Conservation (phyloP, 2,329 filamentous ascomycete species). For the Aspergillus aculeatus region DNA sequence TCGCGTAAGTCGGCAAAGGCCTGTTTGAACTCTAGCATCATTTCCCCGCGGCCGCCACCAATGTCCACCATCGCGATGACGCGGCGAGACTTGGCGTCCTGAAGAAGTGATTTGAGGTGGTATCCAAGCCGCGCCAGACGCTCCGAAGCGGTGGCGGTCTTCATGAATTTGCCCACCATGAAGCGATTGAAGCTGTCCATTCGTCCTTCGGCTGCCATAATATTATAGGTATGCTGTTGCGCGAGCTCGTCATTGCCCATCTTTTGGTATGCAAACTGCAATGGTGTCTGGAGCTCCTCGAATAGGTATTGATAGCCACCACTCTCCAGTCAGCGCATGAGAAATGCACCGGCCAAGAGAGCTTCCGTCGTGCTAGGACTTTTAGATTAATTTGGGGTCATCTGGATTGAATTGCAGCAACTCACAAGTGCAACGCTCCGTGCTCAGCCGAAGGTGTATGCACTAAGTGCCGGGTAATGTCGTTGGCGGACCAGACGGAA, state of each 20-base stretch:
- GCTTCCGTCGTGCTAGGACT: conserved; percentile 34
- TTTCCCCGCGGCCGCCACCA: conserved; percentile 38
- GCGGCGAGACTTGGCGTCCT: conserved; percentile 9
- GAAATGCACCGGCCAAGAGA: conserved; percentile 36
- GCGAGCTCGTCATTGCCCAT: conserved; percentile 32
- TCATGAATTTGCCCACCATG: conserved; percentile 41
- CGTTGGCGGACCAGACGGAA: conserved; percentile 33
- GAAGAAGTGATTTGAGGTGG: conserved; percentile 28
- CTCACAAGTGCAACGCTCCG: conserved; percentile 40
- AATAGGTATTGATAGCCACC: conserved; percentile 39
- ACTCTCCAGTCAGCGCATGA: conserved; percentile 35
- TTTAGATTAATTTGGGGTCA: not conserved
- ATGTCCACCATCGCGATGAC: conserved; percentile 37
- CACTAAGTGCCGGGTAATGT: conserved; percentile 36
- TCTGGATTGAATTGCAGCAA: not conserved
- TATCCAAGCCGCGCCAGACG: conserved; percentile 32
- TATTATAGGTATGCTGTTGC: conserved; percentile 36
- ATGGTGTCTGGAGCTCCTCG: conserved; percentile 31
- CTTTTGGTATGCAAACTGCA: conserved; percentile 35
- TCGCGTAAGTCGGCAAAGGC: conserved; percentile 29
- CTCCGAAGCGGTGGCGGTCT: conserved; percentile 34
- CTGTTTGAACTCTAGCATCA: conserved; percentile 38
- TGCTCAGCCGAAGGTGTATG: conserved; percentile 36
- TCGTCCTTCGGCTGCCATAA: conserved; percentile 37
- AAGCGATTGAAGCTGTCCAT: conserved; percentile 42